Base-by-base conservation (phyloP, 192 early-diverging fungal species). In the Umbelopsis sp. region DNA sequence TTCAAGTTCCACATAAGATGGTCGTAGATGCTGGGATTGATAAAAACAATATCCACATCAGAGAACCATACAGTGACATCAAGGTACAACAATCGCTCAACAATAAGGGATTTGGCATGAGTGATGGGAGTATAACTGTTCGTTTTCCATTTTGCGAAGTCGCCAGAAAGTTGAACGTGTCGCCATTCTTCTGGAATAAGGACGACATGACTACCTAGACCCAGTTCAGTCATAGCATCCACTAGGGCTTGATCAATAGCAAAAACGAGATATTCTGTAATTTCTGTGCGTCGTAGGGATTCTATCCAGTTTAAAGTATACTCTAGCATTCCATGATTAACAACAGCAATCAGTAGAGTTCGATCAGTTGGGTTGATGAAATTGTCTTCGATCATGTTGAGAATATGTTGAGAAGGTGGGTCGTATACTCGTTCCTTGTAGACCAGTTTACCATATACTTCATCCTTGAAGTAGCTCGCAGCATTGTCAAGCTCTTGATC, bases 231-330 rank as follows among this genome's bases (percentile, higher is more conserved):
- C 71, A 81, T 69, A 16, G 62, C 69, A 21, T 81, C 75, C 0
- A 71, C 74, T 34, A 81, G 56, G 0, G 21, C 66, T 22, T 81
- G 45, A 59, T 81, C 79, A 69, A 77, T 76, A 22, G 75, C 74
- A 69, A 81, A 81, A 3, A 81, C 72, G 4, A 81, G 52, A 34
- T 47, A 81, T 21, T 73, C 75, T 11, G 70, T 54, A 21, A 70
- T 41, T 34, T 70, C 54, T 11, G 65, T 62, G 5, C 69, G 66
- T 26, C 72, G 59, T 7, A 81, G 45, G 1, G 79, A 81, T 31
- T 74, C 75, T 31, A 77, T 77, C 79, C 79, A 81, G 54, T 81
- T 81, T 31, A 81, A 66, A 17, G 75, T 81, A 52, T 81, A 81
- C 45, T 81, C 75, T 11, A 69, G 71, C 79, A 81, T 81, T 26